These are phyloP conservation scores for Pascua guehoae DNA, from an alignment of 1,284 basidiomycete genomes.

Conservation along the genomic window DNA sequence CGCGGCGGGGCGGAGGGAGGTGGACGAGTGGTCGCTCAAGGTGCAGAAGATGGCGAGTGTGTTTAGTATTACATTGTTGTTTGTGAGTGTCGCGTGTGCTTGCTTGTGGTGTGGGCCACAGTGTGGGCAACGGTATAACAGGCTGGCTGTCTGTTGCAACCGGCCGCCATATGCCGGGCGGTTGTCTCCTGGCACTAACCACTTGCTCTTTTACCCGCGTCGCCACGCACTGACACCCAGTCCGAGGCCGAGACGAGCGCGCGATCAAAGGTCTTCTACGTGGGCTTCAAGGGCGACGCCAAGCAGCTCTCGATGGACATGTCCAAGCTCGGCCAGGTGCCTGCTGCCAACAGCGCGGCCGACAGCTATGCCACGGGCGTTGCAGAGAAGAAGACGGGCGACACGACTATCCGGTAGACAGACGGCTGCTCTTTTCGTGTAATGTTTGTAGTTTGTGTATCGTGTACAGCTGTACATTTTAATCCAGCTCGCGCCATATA, in stretches of 20 bases:
- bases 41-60: conserved; percentile 49
- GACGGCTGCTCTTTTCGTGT: neutral
- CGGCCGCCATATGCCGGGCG: no score
- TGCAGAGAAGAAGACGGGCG: conserved; percentile 44
- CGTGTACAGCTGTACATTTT: neutral
- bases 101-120: neutral
- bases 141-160: neutral
- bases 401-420: conserved; percentile 23
- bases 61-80: conserved; percentile 44
- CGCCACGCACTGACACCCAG: conserved; percentile 18
- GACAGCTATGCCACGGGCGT: conserved; percentile 45
- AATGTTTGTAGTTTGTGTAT: conserved; percentile 1
- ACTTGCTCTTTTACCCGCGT: no score
- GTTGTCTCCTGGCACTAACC: no score
- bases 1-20: conserved; percentile 40
- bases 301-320: conserved; percentile 44
- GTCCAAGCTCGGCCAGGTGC: conserved; percentile 41
- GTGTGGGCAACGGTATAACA: no score
- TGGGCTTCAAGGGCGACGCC: conserved; percentile 47
- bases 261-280: conserved; percentile 34
- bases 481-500: neutral
- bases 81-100: conserved; percentile 30
- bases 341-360: conserved; percentile 40
- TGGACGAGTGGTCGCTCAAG: conserved; percentile 49
- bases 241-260: conserved; percentile 32